These are phyloP conservation scores for Raphanus hybrid DNA, from an alignment of 441 rosid species.

Conservation along the genomic window DNA sequence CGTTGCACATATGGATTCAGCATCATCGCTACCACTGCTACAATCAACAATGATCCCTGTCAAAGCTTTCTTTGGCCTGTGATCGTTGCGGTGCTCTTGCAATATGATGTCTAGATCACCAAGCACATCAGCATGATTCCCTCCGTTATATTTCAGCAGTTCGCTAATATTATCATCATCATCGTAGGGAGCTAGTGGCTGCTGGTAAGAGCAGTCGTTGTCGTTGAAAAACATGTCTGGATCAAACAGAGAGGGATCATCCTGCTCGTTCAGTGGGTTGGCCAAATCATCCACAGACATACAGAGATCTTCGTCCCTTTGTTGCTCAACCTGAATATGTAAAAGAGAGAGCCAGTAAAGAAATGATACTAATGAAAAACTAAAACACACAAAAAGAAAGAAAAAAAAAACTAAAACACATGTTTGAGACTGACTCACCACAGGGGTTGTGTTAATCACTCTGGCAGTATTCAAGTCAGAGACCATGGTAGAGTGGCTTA, in stretches of 20 bases:
- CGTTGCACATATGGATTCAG: slow-evolving; percentile 20
- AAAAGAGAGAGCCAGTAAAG: not conserved
- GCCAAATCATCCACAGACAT: not conserved
- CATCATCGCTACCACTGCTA: slow-evolving; percentile 16
- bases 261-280: not conserved
- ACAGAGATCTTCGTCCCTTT: not conserved
- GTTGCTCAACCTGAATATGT: slow-evolving; percentile 14
- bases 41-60: slow-evolving; percentile 18
- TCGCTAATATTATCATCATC: not conserved
- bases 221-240: not conserved
- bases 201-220: not conserved
- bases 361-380: not conserved
- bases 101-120: not conserved
- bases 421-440: not conserved
- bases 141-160: not conserved
- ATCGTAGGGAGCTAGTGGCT: not conserved
- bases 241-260: not conserved
- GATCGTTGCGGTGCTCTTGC: not conserved
- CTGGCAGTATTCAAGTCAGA: not conserved
- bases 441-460: not conserved
- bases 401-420: not conserved
- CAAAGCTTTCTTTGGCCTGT: slow-evolving; percentile 13
- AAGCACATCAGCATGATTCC: not conserved
- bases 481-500: not conserved
- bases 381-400: not conserved